These are phyloP conservation scores for Sporothrix schenckii DNA, from an alignment of 2,329 filamentous ascomycete species.

Conservation along the genomic window DNA sequence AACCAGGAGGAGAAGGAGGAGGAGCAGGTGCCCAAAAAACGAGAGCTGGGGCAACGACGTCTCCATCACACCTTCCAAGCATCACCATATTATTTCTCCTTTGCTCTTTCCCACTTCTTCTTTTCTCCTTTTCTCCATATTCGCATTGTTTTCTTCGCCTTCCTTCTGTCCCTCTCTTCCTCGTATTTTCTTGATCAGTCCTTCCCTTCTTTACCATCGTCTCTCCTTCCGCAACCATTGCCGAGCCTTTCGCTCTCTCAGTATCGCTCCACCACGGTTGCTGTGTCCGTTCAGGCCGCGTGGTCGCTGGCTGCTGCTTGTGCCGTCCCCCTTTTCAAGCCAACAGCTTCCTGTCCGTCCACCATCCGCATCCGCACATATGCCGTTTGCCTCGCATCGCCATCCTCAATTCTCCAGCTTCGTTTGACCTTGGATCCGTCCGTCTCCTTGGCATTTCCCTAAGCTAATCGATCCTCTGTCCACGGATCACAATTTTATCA, in stretches of 20 bases:
- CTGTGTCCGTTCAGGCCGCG: conserved; percentile 21
- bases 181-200: not conserved
- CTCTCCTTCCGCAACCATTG: conserved; percentile 23
- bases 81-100: conserved; percentile 34
- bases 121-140: conserved; percentile 9
- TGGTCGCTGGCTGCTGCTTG: conserved; percentile 14
- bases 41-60: conserved; percentile 35
- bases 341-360: not conserved
- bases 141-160: conserved; percentile 23
- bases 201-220: conserved; percentile 22
- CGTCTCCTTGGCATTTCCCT: not conserved
- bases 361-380: not conserved
- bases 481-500: not conserved
- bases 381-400: not conserved
- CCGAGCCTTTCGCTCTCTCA: not conserved
- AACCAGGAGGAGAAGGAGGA: conserved; percentile 4
- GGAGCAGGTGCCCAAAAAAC: conserved; percentile 21
- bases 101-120: conserved; percentile 25
- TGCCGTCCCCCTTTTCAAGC: not conserved
- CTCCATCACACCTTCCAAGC: conserved; percentile 30
- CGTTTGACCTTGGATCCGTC: not conserved
- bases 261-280: conserved; percentile 17
- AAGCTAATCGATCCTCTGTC: not conserved
- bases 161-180: conserved; percentile 20
- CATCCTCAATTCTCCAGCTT: not conserved